These are phyloP conservation scores for Cladosporium sp. DNA, from an alignment of 2,329 filamentous ascomycete genomes.

Conservation along the genomic window DNA sequence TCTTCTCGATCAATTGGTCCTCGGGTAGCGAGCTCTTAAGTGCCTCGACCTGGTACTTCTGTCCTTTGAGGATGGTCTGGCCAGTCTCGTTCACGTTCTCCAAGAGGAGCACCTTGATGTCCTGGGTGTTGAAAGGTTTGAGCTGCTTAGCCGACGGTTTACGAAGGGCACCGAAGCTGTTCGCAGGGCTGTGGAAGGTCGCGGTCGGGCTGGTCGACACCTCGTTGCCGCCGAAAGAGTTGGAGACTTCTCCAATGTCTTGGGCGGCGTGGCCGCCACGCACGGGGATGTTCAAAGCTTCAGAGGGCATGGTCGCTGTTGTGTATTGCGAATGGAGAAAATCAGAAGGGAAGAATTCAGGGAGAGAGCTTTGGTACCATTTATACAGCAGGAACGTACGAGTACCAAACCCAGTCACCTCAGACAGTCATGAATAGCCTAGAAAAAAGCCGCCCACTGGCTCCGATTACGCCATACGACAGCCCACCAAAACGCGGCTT, in stretches of 20 bases:
- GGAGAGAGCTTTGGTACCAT: too few relatives aligned
- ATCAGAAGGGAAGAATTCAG: too few relatives aligned
- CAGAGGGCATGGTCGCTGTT: slow-evolving; percentile 25
- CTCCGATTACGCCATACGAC: too few relatives aligned
- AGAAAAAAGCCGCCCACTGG: too few relatives aligned
- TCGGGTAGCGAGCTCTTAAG: slow-evolving; percentile 86
- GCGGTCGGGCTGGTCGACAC: slow-evolving; percentile 69
- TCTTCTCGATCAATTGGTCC: slow-evolving; percentile 93
- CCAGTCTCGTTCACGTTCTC: slow-evolving; percentile 96
- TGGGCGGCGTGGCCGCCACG: slow-evolving; percentile 20
- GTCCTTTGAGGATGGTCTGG: slow-evolving; percentile 68
- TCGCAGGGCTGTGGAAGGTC: slow-evolving; percentile 66
- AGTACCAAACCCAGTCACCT: too few relatives aligned
- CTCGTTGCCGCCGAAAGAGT: slow-evolving; percentile 42
- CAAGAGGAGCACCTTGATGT: slow-evolving; percentile 91
- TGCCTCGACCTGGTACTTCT: slow-evolving; percentile 94
- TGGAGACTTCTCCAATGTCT: slow-evolving; percentile 27
- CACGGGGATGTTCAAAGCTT: slow-evolving; percentile 29
- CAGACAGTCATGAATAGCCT: too few relatives aligned
- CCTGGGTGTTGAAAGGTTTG: slow-evolving; percentile 91
- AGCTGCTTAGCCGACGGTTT: slow-evolving; percentile 61
- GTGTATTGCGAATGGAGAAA: too few relatives aligned
- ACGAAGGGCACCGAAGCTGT: slow-evolving; percentile 39
- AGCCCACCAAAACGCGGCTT: too few relatives aligned
- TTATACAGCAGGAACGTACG: too few relatives aligned